Conservation (phyloP, 345 rosid species). For the Psidium guajava region DNA sequence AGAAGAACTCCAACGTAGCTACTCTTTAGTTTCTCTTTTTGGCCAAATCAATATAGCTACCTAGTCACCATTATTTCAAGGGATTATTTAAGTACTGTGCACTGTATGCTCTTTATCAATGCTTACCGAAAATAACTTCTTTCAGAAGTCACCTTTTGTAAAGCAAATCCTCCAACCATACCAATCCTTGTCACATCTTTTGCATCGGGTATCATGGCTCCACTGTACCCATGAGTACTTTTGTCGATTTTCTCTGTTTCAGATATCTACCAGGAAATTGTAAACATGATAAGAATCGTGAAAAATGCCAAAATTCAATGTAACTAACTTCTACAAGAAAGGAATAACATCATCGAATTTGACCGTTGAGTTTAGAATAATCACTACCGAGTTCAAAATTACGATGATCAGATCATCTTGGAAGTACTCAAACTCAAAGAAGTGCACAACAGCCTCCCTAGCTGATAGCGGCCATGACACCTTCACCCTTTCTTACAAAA, state of each 20-base stretch:
- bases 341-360: neutral
- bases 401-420: conserved; percentile 59
- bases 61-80: neutral
- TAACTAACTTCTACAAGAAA: neutral
- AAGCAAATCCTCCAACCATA: conserved; percentile 74
- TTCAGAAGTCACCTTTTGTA: conserved; percentile 70
- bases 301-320: neutral
- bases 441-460: conserved; percentile 77
- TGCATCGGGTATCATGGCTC: conserved; percentile 46
- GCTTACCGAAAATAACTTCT: conserved; percentile 84
- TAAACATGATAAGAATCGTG: neutral
- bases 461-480: conserved; percentile 78
- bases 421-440: conserved; percentile 52
- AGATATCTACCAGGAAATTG: conserved; percentile 39
- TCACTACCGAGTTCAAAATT: conserved; percentile 58
- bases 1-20: neutral
- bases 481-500: conserved; percentile 84
- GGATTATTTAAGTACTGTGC: neutral
- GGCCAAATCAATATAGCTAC: neutral
- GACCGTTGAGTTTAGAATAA: neutral
- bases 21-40: neutral
- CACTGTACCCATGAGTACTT: conserved; percentile 39
- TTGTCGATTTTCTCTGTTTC: conserved; percentile 44
- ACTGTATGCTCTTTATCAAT: neutral
- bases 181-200: conserved; percentile 67